Conservation (phyloP, 768 basidiomycete species). For the Amanita subjunquillea region DNA sequence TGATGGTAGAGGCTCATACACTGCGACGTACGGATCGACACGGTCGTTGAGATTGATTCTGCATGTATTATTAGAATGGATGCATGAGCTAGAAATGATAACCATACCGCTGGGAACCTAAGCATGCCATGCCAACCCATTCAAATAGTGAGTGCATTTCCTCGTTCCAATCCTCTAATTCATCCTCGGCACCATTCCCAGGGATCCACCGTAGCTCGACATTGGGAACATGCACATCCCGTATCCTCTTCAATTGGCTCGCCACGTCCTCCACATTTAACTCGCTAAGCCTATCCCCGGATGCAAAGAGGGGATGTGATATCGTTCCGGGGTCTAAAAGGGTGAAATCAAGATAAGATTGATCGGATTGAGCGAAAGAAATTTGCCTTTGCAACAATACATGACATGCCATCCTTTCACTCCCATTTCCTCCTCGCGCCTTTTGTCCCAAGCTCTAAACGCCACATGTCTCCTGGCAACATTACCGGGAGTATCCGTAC, state of each 20-base stretch:
- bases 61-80: constrained; percentile 1
- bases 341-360: neutral
- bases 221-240: constrained; percentile 32
- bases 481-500: constrained; percentile 23
- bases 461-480: constrained; percentile 28
- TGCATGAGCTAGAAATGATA: neutral
- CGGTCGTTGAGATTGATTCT: constrained; percentile 56
- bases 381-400: constrained; percentile 21
- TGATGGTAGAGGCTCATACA: constrained; percentile 46
- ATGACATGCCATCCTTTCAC: constrained; percentile 34
- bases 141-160: constrained; percentile 43
- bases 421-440: constrained; percentile 21
- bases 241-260: constrained; percentile 15
- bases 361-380: neutral
- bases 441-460: constrained; percentile 39
- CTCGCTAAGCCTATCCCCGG: constrained; percentile 1
- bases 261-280: constrained; percentile 12
- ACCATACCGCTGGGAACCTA: constrained; percentile 55
- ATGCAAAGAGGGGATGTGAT: constrained; percentile 6
- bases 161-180: constrained; percentile 40
- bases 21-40: constrained; percentile 58
- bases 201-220: constrained; percentile 6
- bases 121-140: constrained; percentile 63
- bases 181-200: constrained; percentile 16
- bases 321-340: constrained; percentile 10